Evolutionary conservation across 2,329 filamentous ascomycete species (phyloP).

Genomic region (Cladosporium oxysporum): DNA sequence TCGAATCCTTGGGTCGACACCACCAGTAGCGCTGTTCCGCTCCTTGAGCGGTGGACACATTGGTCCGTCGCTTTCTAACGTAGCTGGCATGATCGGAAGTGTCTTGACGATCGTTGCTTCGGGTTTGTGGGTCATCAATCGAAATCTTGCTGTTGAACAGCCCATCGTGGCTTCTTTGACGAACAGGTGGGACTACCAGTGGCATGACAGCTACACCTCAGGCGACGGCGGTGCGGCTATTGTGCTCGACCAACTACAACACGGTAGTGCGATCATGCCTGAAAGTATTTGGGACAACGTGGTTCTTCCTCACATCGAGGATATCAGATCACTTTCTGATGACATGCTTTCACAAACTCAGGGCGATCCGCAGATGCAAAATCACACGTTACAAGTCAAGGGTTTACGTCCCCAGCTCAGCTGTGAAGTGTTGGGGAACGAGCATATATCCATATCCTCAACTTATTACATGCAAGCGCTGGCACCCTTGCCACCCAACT

Average conservation of each 20-base stretch:
- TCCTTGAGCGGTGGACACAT: background rate
- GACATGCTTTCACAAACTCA: background rate
- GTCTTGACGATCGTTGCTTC: background rate
- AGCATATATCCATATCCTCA: too few relatives aligned
- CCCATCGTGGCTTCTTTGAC: background rate
- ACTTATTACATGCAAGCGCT: too few relatives aligned
- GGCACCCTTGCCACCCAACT: too few relatives aligned
- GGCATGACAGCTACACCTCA: background rate
- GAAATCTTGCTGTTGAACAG: background rate
- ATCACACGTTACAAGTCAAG: too few relatives aligned
- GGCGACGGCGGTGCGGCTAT: background rate
- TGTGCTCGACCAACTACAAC: background rate
- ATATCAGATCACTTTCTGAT: background rate
- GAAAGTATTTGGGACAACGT: background rate
- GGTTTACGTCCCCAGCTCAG: too few relatives aligned
- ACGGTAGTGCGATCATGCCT: background rate
- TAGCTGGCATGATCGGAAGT: background rate
- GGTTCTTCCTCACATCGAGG: background rate
- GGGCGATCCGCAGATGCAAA: too few relatives aligned
- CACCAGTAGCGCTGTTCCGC: background rate
- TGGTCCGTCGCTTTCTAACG: background rate
- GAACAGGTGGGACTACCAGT: background rate
- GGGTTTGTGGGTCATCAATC: background rate
- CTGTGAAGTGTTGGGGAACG: too few relatives aligned
- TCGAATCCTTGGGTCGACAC: background rate